phyloP scores from a whole-genome alignment of 2,329 filamentous ascomycete species.

The Mollisia scopiformis region DNA sequence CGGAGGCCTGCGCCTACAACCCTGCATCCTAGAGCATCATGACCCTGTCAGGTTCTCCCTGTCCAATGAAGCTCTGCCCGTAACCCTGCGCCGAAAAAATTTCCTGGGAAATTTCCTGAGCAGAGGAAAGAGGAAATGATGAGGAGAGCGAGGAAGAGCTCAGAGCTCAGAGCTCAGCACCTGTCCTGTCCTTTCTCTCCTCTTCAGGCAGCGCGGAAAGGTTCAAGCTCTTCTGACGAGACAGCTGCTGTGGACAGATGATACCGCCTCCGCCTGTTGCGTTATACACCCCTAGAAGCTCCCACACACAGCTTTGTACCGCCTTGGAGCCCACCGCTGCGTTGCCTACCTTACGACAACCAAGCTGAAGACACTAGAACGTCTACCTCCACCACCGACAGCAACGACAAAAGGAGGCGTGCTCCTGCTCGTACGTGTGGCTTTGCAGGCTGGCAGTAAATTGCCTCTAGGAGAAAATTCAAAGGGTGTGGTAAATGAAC shows the following conservation, averaged over 20 bases:
- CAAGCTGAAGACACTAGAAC: neutral
- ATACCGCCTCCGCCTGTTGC: neutral
- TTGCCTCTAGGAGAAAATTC: neutral
- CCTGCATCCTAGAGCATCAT: neutral
- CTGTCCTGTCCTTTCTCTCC: neutral
- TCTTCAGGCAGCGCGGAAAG: neutral
- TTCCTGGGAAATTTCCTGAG: conserved; percentile 4
- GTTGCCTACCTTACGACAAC: neutral
- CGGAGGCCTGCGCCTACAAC: neutral
- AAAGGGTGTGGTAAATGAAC: neutral
- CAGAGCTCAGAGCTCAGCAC: neutral
- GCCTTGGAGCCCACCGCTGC: neutral
- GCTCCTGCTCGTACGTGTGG: neutral
- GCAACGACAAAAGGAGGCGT: neutral
- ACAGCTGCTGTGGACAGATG: neutral
- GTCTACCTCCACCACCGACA: neutral
- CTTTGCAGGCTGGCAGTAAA: neutral
- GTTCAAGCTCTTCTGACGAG: neutral
- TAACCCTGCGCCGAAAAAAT: neutral
- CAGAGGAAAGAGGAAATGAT: neutral
- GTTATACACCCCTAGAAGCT: neutral
- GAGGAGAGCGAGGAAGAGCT: neutral
- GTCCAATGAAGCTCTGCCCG: neutral
- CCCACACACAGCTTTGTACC: neutral
- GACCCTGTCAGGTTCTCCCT: neutral